phyloP scores from a whole-genome alignment of 2,329 filamentous ascomycete genomes.

The Alternaria arbusti region DNA sequence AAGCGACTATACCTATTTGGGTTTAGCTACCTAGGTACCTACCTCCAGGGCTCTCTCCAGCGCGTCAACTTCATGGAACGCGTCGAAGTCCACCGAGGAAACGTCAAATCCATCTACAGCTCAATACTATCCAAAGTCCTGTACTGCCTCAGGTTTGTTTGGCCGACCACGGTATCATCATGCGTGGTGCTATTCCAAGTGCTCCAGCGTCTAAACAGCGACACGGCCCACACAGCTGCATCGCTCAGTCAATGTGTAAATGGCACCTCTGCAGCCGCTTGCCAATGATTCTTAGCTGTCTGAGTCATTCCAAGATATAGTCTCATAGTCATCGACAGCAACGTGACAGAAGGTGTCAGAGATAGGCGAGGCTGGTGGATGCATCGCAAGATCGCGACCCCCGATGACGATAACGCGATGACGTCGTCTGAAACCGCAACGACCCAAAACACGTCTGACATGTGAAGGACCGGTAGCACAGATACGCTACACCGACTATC shows the following conservation, averaged over 20 bases:
- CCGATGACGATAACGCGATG: slow-evolving; percentile 4
- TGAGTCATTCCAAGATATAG: background rate
- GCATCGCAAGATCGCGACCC: background rate
- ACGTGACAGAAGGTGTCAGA: background rate
- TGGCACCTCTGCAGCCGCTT: background rate
- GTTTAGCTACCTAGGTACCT: background rate
- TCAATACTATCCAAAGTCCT: background rate
- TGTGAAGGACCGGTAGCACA: background rate
- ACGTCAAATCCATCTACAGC: background rate
- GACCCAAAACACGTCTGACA: background rate
- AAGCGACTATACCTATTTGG: background rate
- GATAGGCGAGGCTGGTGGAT: background rate
- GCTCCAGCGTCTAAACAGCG: background rate
- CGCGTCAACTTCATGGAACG: background rate
- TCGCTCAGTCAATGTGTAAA: background rate
- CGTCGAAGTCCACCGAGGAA: background rate
- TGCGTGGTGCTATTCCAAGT: background rate
- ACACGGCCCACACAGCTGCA: background rate
- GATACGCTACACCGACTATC: background rate
- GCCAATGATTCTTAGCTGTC: background rate
- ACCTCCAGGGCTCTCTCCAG: background rate
- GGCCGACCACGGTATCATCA: background rate
- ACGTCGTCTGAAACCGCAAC: background rate
- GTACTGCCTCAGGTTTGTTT: background rate
- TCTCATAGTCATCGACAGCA: background rate